Conservation (phyloP, 768 basidiomycete species). For the Tylopilus plumbeoviolaceoides region DNA sequence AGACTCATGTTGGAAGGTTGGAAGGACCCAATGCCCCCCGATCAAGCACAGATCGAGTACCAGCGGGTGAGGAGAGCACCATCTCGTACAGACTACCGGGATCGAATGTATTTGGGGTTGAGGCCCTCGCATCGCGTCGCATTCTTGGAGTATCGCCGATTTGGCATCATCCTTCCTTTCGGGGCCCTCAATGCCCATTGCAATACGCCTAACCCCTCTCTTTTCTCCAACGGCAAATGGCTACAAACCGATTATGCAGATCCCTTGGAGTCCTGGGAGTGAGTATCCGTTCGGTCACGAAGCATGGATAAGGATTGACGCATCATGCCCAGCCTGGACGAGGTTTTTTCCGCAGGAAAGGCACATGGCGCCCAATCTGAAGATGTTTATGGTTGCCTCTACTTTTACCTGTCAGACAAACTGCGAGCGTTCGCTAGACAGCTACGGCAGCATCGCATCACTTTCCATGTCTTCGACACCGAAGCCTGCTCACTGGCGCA, state of each 20-base stretch:
- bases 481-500: slow-evolving; percentile 42
- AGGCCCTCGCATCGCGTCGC: slow-evolving; percentile 44
- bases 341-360: slow-evolving; percentile 37
- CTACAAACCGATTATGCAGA: slow-evolving; percentile 37
- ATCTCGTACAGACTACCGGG: slow-evolving; percentile 37
- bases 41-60: slow-evolving; percentile 31
- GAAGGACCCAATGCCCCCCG: slow-evolving; percentile 14
- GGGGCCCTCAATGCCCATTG: slow-evolving; percentile 40
- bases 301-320: background rate
- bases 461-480: slow-evolving; percentile 31
- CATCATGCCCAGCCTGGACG: slow-evolving; percentile 30
- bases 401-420: slow-evolving; percentile 41
- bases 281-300: slow-evolving; percentile 10
- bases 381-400: slow-evolving; percentile 49
- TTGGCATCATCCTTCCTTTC: slow-evolving; percentile 47
- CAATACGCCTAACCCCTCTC: slow-evolving; percentile 40
- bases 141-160: slow-evolving; percentile 35
- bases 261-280: slow-evolving; percentile 52
- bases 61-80: slow-evolving; percentile 33
- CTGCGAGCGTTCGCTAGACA: slow-evolving; percentile 35
- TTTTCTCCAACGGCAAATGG: slow-evolving; percentile 48
- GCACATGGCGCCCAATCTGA: slow-evolving; percentile 36
- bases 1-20: slow-evolving; percentile 15
- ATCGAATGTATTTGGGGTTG: slow-evolving; percentile 38
- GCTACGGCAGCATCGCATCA: slow-evolving; percentile 31